phyloP scores from a whole-genome alignment of 352 stramenopile species.

The Plasmopara muralis region DNA sequence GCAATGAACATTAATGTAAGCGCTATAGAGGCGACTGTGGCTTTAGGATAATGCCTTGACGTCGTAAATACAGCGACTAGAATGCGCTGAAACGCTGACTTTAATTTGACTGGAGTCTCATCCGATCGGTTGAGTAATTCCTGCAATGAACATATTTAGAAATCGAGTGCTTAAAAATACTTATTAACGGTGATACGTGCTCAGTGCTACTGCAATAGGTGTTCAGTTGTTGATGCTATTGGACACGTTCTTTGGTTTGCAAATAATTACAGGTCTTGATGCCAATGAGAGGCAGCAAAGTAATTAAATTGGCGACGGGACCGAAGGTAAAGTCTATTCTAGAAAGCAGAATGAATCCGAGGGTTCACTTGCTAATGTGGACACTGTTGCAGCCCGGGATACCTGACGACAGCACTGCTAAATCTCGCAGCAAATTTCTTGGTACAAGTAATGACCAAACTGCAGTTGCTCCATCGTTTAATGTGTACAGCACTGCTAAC shows the following conservation, averaged over 20 bases:
- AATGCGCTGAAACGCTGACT: constrained; percentile 4
- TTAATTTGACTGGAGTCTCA: neutral
- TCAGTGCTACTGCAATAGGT: neutral
- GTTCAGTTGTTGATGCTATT: constrained; percentile 5
- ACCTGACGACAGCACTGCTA: constrained; percentile 35
- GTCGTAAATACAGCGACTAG: constrained; percentile 15
- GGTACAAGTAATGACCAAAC: constrained; percentile 42
- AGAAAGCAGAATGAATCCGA: neutral
- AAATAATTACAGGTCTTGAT: constrained; percentile 8
- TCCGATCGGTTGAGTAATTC: neutral
- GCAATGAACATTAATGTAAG: constrained; percentile 14
- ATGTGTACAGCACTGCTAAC: constrained; percentile 19
- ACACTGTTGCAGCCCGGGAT: constrained; percentile 8
- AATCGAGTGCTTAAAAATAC: constrained; percentile 10
- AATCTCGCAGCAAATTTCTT: constrained; percentile 56
- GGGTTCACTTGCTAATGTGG: constrained; percentile 4
- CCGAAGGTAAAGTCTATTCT: constrained; percentile 17
- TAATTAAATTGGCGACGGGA: constrained; percentile 6
- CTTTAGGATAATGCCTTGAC: constrained; percentile 2
- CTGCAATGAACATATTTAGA: constrained; percentile 5
- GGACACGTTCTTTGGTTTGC: neutral
- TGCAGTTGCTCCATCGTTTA: constrained; percentile 15
- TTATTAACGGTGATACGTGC: neutral
- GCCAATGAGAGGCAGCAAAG: constrained; percentile 16
- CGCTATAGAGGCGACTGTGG: constrained; percentile 9